Base-by-base conservation (phyloP, 148 eudicot genomes). In the Rhododendron molle region DNA sequence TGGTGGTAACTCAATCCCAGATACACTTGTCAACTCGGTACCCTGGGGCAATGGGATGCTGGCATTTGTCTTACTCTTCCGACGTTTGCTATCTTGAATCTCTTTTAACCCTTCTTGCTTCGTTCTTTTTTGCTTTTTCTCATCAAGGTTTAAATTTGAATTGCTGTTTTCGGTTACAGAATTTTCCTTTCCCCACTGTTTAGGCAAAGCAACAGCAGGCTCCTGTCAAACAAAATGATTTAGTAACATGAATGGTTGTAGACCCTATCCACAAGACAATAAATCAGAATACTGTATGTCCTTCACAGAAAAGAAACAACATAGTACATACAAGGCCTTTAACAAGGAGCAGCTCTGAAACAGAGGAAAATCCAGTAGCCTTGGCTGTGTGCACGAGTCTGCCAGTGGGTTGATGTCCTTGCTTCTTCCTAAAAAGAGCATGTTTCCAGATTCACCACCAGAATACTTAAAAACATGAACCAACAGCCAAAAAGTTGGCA, bases 311-410 rank as follows among this genome's bases (percentile, higher is more conserved):
- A 34, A 82, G 28, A 65, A 78, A 1, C 8, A 86, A 76, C 85
- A 30, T 13, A 26, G 15, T 12, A 69, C 76, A 67, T 87, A 91
- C 92, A 82, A 88, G 88, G 76, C 96, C 94, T 56, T 86, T 90
- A 71, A 88, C 90, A 86, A 87, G 84, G 77, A 96, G 89, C 93
- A 96, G 65, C 81, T 95, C 92, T 18, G 96, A 94, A 89, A 96
- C 99, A 38, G 98, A 95, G 49, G 94, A 88, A 92, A 87, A 96
- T n/a, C 99, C 99, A 81, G 90, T 90, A 86, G 96, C 96, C 91
- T 93, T 96, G 67, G 98, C 98, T 60, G 90, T 81, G 69, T 90
- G 94, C 47, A 81, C 86, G 26, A 96, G 92, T 6, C 91, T 89
- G 40, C 98, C 99, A 82, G 99, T 96, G 78, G 99, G 99, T 82